Conservation (phyloP, 371 early-diverging fungal genomes). For the Circinella minor region DNA sequence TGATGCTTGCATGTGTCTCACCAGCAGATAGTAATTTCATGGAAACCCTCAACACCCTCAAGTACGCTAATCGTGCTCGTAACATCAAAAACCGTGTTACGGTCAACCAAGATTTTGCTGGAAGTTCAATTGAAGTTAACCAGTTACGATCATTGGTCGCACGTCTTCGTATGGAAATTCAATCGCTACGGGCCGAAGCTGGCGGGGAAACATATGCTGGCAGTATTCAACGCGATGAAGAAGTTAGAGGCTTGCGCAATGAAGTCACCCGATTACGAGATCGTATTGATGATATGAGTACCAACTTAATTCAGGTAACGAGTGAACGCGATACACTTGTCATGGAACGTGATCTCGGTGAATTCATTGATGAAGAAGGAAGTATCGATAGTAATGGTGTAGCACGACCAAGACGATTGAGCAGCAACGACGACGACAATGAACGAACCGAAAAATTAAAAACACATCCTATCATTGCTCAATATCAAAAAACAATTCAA, state of each 20-base stretch:
- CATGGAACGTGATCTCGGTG: constrained; percentile 58
- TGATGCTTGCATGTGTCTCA: constrained; percentile 94
- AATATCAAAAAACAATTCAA: constrained; percentile 62
- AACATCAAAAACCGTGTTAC: constrained; percentile 86
- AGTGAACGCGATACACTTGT: constrained; percentile 68
- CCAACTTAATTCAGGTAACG: constrained; percentile 55
- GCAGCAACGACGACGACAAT: neutral
- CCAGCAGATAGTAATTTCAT: constrained; percentile 79
- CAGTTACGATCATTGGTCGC: constrained; percentile 75
- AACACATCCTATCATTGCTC: constrained; percentile 60
- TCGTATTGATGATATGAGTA: constrained; percentile 53
- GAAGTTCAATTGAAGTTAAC: constrained; percentile 66
- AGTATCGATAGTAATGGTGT: constrained; percentile 5
- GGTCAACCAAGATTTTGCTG: constrained; percentile 76
- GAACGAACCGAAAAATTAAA: constrained; percentile 19
- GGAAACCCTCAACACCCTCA: constrained; percentile 93
- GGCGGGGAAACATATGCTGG: constrained; percentile 30
- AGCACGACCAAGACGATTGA: neutral
- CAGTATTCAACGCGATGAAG: constrained; percentile 42
- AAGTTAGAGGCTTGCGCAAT: constrained; percentile 47
- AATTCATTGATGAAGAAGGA: constrained; percentile 31
- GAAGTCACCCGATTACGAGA: constrained; percentile 60
- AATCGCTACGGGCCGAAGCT: constrained; percentile 51
- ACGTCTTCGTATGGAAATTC: constrained; percentile 70
- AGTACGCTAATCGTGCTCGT: constrained; percentile 89